Conservation (phyloP, 179 eudicot genomes). For the Gypsophila paniculata region DNA sequence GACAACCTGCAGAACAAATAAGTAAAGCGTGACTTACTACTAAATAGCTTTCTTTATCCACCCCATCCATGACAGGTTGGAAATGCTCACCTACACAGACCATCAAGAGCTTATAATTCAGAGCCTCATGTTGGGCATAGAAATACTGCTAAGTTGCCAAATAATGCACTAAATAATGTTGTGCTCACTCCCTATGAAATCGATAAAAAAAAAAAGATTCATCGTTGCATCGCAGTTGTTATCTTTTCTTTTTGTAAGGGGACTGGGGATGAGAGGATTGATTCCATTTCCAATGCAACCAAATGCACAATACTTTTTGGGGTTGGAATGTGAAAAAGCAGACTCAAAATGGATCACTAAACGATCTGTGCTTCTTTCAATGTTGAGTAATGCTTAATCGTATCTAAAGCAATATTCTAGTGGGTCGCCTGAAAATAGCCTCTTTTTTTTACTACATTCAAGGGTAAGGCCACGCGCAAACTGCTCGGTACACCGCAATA, state of each 20-base stretch:
- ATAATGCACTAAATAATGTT: background rate
- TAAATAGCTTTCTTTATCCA: slow-evolving; percentile 49
- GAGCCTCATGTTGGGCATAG: background rate
- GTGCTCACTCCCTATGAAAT: background rate
- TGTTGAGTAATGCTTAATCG: background rate
- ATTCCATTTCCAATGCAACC: background rate
- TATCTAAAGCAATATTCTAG: background rate
- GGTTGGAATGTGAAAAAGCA: background rate
- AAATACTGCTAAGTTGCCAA: slow-evolving; percentile 7
- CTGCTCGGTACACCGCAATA: background rate
- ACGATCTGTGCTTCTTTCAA: background rate
- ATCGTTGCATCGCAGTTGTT: background rate
- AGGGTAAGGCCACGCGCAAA: background rate
- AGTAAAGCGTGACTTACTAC: slow-evolving; percentile 54
- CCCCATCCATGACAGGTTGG: slow-evolving; percentile 73
- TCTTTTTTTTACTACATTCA: background rate
- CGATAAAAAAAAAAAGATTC: background rate
- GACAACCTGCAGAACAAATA: background rate
- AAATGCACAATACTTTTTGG: background rate
- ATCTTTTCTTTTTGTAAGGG: background rate
- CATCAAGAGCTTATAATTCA: slow-evolving; percentile 9
- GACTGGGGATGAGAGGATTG: background rate
- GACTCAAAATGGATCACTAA: background rate
- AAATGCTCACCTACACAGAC: slow-evolving; percentile 67
- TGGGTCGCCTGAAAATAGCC: background rate